These are phyloP conservation scores for Ophiognomonia clavigignenti-juglandacearum DNA, from an alignment of 2,329 filamentous ascomycete species.

Conservation along the genomic window DNA sequence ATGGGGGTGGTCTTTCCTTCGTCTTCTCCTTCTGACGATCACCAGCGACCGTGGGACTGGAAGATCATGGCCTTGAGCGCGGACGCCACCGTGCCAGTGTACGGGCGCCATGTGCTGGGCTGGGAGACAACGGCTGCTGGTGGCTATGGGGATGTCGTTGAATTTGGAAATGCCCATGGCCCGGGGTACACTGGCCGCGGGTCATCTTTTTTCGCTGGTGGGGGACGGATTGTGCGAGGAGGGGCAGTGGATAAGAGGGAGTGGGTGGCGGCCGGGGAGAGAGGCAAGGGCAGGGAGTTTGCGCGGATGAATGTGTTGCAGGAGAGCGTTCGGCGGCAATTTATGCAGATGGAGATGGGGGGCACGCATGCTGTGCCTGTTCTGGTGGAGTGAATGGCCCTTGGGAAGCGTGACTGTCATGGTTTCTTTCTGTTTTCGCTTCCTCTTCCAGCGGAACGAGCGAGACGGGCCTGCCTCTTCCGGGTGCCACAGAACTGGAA, in stretches of 20 bases:
- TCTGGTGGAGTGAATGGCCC: not conserved
- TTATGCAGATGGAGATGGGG: slow-evolving; percentile 9
- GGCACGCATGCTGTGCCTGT: not conserved
- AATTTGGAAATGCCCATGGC: not conserved
- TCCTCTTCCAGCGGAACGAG: no score
- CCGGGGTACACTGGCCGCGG: not conserved
- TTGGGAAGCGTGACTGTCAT: not conserved
- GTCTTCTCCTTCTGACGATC: slow-evolving; percentile 7
- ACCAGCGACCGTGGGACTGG: slow-evolving; percentile 27
- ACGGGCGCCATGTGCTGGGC: slow-evolving; percentile 17
- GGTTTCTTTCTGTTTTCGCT: not conserved
- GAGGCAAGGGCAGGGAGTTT: not conserved
- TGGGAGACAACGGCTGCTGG: slow-evolving; percentile 5
- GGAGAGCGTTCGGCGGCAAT: slow-evolving; percentile 10
- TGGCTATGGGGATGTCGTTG: not conserved
- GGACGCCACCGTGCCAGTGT: slow-evolving; percentile 15
- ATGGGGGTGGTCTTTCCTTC: slow-evolving; percentile 25
- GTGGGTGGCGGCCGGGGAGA: not conserved
- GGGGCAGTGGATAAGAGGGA: no score
- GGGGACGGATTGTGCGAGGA: no score
- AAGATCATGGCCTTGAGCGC: slow-evolving; percentile 28
- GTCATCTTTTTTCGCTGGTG: no score
- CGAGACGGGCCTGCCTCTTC: no score
- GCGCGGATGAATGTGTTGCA: slow-evolving; percentile 8
- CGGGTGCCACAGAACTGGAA: not conserved